Conservation (phyloP, 768 basidiomycete species). For the Mycena rosella region DNA sequence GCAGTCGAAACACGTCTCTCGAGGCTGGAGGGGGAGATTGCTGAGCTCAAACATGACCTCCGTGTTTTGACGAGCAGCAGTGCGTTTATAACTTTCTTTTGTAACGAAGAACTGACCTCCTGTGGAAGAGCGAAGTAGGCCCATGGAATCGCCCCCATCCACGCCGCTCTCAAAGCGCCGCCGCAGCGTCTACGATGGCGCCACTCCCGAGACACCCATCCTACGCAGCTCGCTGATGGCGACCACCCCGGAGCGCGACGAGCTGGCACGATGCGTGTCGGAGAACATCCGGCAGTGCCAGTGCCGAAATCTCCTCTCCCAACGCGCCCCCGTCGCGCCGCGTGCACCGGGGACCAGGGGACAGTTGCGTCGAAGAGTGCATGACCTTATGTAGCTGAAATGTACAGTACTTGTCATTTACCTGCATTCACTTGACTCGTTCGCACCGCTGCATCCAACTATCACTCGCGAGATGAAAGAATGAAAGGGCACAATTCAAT, state of each 20-base stretch:
- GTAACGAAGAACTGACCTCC: background rate
- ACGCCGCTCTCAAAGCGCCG: background rate
- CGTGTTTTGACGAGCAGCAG: background rate
- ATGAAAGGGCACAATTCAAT: too few species aligned
- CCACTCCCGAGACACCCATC: background rate
- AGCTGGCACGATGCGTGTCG: background rate
- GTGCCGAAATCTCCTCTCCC: background rate
- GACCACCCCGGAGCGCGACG: slow-evolving; percentile 1
- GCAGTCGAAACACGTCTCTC: background rate
- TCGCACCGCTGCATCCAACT: too few species aligned
- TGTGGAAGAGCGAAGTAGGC: background rate
- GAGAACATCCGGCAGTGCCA: background rate
- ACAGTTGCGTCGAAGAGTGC: background rate
- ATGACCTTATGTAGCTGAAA: background rate
- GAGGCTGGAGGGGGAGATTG: slow-evolving; percentile 1
- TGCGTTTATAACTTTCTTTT: background rate
- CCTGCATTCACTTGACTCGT: too few species aligned
- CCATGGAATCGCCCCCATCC: background rate
- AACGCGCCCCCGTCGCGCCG: background rate
- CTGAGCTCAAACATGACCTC: slow-evolving; percentile 11
- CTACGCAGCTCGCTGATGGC: slow-evolving; percentile 2
- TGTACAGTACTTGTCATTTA: too few species aligned
- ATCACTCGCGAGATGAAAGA: too few species aligned
- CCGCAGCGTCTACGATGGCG: background rate
- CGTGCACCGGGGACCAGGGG: background rate